Evolutionary conservation across 2,329 filamentous ascomycete species (phyloP).

Genomic region (Tolypocladium cylindrosporum): DNA sequence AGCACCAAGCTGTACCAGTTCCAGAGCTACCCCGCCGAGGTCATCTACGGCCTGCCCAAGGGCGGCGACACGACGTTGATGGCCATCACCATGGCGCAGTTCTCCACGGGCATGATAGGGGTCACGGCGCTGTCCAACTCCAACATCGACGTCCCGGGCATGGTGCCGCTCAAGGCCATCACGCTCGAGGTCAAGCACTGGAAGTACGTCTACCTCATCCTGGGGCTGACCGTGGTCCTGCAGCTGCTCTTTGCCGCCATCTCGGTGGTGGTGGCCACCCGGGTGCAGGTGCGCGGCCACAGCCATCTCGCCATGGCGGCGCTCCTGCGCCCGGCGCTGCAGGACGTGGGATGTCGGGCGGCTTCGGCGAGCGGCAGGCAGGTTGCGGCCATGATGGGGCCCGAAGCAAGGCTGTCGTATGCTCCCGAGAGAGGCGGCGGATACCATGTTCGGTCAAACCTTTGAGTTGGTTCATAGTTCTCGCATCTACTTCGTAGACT

Average conservation of each 20-base stretch:
- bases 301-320: slow-evolving; percentile 11
- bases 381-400: slow-evolving; percentile 5
- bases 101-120: slow-evolving; percentile 24
- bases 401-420: slow-evolving; percentile 7
- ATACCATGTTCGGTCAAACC: not conserved
- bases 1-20: slow-evolving; percentile 15
- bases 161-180: slow-evolving; percentile 20
- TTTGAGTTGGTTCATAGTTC: not conserved
- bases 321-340: slow-evolving; percentile 9
- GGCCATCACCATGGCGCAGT: slow-evolving; percentile 24
- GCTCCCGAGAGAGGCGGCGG: not conserved
- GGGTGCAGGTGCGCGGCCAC: slow-evolving; percentile 15
- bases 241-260: slow-evolving; percentile 17
- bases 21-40: slow-evolving; percentile 32
- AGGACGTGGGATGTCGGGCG: slow-evolving; percentile 6
- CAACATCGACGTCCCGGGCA: slow-evolving; percentile 13
- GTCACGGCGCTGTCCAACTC: slow-evolving; percentile 20
- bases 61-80: slow-evolving; percentile 21
- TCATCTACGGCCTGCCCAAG: slow-evolving; percentile 22
- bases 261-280: slow-evolving; percentile 13
- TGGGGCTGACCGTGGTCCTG: slow-evolving; percentile 19
- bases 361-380: not conserved
- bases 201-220: slow-evolving; percentile 19
- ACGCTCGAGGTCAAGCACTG: slow-evolving; percentile 21
- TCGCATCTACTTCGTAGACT: not conserved